Evolutionary conservation across 768 basidiomycete species (phyloP).

Genomic region (Auricularia sp.): DNA sequence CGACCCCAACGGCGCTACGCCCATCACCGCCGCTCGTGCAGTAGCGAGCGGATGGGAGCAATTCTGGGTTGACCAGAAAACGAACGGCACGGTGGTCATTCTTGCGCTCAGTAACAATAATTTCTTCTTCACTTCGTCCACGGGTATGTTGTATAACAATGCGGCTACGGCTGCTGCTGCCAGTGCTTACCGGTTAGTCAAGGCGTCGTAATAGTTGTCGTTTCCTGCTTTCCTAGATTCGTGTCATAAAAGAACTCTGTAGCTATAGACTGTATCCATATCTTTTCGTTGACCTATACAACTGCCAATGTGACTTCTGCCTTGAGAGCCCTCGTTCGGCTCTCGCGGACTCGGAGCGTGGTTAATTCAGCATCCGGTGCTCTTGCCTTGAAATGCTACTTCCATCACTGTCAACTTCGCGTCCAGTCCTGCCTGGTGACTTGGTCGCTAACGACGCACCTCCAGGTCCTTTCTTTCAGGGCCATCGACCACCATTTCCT

Average conservation of each 20-base stretch:
- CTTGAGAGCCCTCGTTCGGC: too few species aligned
- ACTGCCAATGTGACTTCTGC: too few species aligned
- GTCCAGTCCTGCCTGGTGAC: conserved; percentile 11
- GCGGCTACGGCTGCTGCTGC: background rate
- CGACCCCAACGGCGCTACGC: conserved; percentile 18
- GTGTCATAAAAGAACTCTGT: too few species aligned
- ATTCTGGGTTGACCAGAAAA: conserved; percentile 21
- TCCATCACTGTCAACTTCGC: background rate
- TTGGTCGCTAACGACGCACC: conserved; percentile 19
- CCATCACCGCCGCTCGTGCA: conserved; percentile 19
- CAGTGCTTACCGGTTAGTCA: background rate
- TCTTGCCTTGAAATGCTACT: background rate
- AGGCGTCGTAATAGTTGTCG: background rate
- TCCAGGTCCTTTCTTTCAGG: conserved; percentile 25
- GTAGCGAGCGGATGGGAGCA: conserved; percentile 21
- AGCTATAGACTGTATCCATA: too few species aligned
- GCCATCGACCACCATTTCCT: conserved; percentile 23
- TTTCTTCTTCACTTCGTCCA: background rate
- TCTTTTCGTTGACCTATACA: too few species aligned
- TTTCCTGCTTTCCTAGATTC: background rate
- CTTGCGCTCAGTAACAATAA: background rate
- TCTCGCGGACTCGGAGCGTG: too few species aligned
- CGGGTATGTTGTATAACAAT: background rate
- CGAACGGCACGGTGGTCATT: conserved; percentile 9
- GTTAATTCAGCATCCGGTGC: too few species aligned